These are phyloP conservation scores for Leccinum pachyderme DNA, from an alignment of 1,284 basidiomycete species.

Conservation along the genomic window DNA sequence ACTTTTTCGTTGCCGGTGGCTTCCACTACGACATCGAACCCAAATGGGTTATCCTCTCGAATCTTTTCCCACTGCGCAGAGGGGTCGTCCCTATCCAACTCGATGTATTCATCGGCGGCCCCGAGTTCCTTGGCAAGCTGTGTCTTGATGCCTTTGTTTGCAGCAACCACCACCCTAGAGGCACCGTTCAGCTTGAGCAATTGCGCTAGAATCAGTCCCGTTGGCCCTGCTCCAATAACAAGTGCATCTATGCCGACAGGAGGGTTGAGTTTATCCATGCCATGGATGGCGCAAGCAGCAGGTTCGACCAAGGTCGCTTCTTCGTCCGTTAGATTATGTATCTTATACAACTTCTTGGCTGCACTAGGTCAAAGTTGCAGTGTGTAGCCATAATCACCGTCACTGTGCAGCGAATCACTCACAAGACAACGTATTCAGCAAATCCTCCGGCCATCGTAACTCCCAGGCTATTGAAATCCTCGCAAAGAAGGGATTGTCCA, in stretches of 20 bases:
- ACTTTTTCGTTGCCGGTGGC: slow-evolving; percentile 79
- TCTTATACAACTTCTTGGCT: slow-evolving; percentile 74
- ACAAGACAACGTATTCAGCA: slow-evolving; percentile 80
- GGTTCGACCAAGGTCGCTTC: slow-evolving; percentile 84
- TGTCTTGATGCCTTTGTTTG: slow-evolving; percentile 84
- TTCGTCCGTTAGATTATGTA: slow-evolving; percentile 77
- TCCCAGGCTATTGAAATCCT: slow-evolving; percentile 73
- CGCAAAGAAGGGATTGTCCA: slow-evolving; percentile 68
- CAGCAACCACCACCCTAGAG: slow-evolving; percentile 67
- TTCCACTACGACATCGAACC: slow-evolving; percentile 85
- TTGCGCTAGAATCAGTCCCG: slow-evolving; percentile 80
- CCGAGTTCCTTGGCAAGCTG: slow-evolving; percentile 70
- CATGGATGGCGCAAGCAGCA: slow-evolving; percentile 83
- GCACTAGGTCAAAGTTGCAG: slow-evolving; percentile 35
- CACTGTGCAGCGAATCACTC: slow-evolving; percentile 25
- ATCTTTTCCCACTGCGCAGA: slow-evolving; percentile 71
- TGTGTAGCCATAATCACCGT: neutral
- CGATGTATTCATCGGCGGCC: slow-evolving; percentile 79
- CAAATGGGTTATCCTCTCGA: slow-evolving; percentile 73
- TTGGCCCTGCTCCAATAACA: slow-evolving; percentile 76
- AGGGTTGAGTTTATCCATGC: slow-evolving; percentile 76
- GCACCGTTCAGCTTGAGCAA: slow-evolving; percentile 82
- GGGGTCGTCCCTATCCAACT: slow-evolving; percentile 72
- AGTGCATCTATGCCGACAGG: slow-evolving; percentile 75
- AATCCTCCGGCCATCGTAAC: slow-evolving; percentile 78